A percentile compares a stretch with the other conserved stretches of the same genome.
phyloP scores from a whole-genome alignment of 2,329 filamentous ascomycete species.

The Calonectria pseudoreteaudii region DNA sequence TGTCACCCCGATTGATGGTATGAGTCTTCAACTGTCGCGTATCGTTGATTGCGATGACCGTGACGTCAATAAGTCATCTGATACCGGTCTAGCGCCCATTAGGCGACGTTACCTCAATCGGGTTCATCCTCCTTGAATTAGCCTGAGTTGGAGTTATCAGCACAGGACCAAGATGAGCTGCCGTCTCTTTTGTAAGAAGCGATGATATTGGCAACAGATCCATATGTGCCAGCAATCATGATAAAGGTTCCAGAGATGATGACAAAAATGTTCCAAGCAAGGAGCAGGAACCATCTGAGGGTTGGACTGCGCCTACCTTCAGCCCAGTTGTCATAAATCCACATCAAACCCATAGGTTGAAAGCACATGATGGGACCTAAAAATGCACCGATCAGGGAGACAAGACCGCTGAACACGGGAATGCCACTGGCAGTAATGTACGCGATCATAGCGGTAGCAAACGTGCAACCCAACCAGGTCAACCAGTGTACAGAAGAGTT shows the following conservation, averaged over 20 bases:
- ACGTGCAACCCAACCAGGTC: background rate
- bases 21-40: too few relatives aligned
- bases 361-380: background rate
- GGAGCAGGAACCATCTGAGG: background rate
- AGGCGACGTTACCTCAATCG: too few relatives aligned
- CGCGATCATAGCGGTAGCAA: background rate
- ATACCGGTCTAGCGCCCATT: too few relatives aligned
- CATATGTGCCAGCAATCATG: background rate
- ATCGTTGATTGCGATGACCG: too few relatives aligned
- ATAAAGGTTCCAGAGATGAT: background rate
- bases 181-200: background rate
- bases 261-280: background rate
- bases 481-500: background rate
- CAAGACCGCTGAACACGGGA: background rate
- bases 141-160: background rate
- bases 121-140: background rate
- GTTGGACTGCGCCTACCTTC: background rate
- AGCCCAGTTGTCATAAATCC: background rate
- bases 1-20: too few relatives aligned
- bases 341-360: background rate
- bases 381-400: background rate
- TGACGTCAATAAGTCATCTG: too few relatives aligned
- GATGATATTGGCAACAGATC: background rate
- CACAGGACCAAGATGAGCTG: background rate
- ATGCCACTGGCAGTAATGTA: background rate